A percentile compares a stretch with the other conserved stretches of the same genome.
Conservation (phyloP, 257 asterid species). For the Capsicum pubescens region DNA sequence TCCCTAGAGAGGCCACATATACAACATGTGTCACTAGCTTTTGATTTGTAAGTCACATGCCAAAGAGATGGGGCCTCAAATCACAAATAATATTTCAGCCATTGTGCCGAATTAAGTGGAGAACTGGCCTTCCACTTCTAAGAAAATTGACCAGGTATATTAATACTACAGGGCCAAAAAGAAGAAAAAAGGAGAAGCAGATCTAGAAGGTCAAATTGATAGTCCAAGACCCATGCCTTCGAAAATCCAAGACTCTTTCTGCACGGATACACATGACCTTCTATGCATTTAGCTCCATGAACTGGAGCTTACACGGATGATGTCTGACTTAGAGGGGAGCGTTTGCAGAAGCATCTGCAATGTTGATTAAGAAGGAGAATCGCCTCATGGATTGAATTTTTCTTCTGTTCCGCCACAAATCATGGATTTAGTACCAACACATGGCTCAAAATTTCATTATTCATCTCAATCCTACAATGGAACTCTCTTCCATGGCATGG, state of each 20-base stretch:
- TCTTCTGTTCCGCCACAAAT: neutral
- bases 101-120: neutral
- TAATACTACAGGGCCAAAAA: neutral
- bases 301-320: neutral
- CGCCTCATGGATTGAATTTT: neutral
- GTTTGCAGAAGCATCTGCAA: neutral
- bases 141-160: neutral
- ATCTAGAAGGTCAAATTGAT: neutral
- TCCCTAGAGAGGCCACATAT: constrained; percentile 1
- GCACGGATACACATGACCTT: neutral
- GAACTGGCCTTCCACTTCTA: neutral
- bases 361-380: neutral
- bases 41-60: neutral
- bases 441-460: neutral
- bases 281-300: neutral
- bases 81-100: neutral
- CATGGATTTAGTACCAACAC: neutral
- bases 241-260: neutral
- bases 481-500: neutral
- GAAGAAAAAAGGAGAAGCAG: neutral
- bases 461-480: neutral
- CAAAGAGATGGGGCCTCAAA: neutral
- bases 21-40: neutral
- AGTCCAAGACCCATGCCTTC: neutral
- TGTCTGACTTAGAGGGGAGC: neutral